Conservation (phyloP, 805 yeast genomes). For the Saturnispora galanensis region DNA sequence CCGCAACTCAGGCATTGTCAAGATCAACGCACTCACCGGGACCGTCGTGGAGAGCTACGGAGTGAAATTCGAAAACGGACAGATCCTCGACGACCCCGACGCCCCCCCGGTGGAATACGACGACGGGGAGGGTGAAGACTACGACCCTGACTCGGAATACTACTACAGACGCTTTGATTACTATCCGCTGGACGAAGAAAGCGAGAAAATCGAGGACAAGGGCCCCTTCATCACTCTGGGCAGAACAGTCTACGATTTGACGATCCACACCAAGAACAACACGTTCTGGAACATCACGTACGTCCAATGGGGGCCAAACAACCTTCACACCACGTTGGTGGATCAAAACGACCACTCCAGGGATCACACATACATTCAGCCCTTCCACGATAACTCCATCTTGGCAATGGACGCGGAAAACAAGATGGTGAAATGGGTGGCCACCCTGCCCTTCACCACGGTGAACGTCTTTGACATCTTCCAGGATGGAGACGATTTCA, state of each 20-base stretch:
- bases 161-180: too few relatives aligned
- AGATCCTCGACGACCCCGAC: conserved; percentile 3
- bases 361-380: conserved; percentile 73
- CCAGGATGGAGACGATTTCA: conserved; percentile 16
- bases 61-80: background rate
- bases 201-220: conserved; percentile 9
- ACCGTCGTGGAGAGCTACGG: conserved; percentile 60
- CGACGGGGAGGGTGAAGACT: background rate
- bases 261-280: conserved; percentile 65
- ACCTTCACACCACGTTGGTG: conserved; percentile 50
- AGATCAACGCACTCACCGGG: conserved; percentile 68
- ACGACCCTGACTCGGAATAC: background rate
- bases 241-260: conserved; percentile 58
- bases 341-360: conserved; percentile 43
- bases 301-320: conserved; percentile 87
- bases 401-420: conserved; percentile 61
- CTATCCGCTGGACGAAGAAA: conserved; percentile 10
- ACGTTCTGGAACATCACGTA: conserved; percentile 79
- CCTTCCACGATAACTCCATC: conserved; percentile 71
- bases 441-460: conserved; percentile 59
- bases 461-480: conserved; percentile 76
- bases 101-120: conserved; percentile 1
- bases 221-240: conserved; percentile 46
- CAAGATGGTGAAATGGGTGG: conserved; percentile 75
- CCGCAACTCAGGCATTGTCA: conserved; percentile 63